Conservation (phyloP, 331 rosid genomes). For the Dryas integrifolia region DNA sequence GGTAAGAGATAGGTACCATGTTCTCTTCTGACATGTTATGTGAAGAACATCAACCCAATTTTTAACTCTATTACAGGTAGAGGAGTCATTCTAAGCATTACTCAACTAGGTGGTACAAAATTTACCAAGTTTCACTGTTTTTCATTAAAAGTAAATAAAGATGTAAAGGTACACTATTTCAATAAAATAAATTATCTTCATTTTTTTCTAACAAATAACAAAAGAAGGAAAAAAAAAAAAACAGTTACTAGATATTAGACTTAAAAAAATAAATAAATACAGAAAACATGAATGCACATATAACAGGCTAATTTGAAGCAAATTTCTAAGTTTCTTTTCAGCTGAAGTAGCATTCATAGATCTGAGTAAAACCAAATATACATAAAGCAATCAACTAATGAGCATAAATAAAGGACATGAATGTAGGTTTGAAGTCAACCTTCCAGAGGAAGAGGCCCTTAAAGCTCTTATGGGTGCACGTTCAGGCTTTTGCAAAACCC, state of each 20-base stretch:
- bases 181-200: no score
- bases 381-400: slow-evolving; percentile 10
- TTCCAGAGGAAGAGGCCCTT: slow-evolving; percentile 97
- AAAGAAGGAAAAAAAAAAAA: no score
- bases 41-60: no score
- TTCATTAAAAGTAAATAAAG: not conserved
- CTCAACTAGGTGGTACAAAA: no score
- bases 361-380: not conserved
- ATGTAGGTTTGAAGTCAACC: slow-evolving; percentile 48
- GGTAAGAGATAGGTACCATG: no score
- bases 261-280: not conserved
- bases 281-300: not conserved
- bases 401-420: slow-evolving; percentile 12
- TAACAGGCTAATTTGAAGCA: no score
- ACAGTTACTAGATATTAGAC: no score
- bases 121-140: not conserved
- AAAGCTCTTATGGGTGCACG: slow-evolving; percentile 95
- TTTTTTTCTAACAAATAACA: no score
- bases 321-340: not conserved
- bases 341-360: not conserved
- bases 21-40: no score
- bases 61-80: no score
- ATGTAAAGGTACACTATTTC: no score
- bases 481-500: slow-evolving; percentile 96
- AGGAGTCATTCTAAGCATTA: no score